Percentiles rank a stretch among this genome's conserved stretches.
phyloP scores from a whole-genome alignment of 345 rosid species.

The Eucalyptus melliodora region DNA sequence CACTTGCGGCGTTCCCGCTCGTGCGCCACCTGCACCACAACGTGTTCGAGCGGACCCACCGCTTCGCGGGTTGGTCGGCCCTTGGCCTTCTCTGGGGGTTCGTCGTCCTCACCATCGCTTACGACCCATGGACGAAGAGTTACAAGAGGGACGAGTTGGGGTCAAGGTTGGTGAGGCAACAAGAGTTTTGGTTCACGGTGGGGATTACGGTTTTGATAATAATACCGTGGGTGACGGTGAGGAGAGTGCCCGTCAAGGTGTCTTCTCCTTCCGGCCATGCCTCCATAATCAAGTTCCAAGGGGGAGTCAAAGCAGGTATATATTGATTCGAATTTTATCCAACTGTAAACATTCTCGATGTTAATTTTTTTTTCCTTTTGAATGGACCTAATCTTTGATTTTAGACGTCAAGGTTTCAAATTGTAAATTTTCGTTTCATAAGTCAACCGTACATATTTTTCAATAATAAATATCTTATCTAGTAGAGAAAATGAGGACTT shows the following conservation, averaged over 20 bases:
- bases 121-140: constrained; percentile 43
- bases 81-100: constrained; percentile 64
- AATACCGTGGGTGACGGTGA: constrained; percentile 66
- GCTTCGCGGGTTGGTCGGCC: constrained; percentile 74
- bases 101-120: constrained; percentile 37
- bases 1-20: constrained; percentile 59
- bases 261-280: constrained; percentile 69
- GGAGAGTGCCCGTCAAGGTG: constrained; percentile 42
- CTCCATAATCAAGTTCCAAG: constrained; percentile 53
- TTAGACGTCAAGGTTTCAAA: neutral
- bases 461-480: too few species aligned
- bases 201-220: constrained; percentile 42
- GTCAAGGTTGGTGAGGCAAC: constrained; percentile 25
- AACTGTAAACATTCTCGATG: neutral
- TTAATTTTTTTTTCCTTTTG: neutral
- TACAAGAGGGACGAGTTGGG: constrained; percentile 26
- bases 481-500: neutral
- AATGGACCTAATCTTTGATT: neutral
- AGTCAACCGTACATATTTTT: neutral
- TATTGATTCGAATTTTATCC: neutral
- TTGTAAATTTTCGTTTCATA: neutral
- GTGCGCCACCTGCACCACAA: constrained; percentile 83
- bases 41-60: constrained; percentile 56
- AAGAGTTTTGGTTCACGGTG: constrained; percentile 75
- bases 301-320: constrained; percentile 39